Percentiles rank a stretch among this genome's conserved stretches.
phyloP scores from a whole-genome alignment of 2,329 filamentous ascomycete genomes.

The Neonectria neomacrospora region DNA sequence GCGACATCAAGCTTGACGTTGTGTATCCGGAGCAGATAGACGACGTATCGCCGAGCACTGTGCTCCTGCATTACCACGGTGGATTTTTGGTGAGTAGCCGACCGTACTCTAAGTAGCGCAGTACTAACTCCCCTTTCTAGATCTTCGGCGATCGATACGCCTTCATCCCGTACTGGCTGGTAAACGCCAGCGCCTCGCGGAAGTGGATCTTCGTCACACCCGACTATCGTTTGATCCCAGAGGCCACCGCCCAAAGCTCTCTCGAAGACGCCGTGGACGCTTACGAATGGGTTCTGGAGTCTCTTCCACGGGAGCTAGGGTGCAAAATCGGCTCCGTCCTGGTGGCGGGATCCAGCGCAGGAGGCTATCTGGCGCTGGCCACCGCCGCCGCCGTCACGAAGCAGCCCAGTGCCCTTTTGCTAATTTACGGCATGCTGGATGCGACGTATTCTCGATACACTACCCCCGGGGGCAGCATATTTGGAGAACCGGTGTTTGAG shows the following conservation, averaged over 20 bases:
- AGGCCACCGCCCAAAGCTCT: slow-evolving; percentile 33
- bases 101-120: not conserved
- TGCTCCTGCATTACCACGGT: slow-evolving; percentile 38
- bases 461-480: slow-evolving; percentile 30
- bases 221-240: slow-evolving; percentile 39
- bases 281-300: slow-evolving; percentile 35
- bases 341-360: slow-evolving; percentile 37
- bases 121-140: slow-evolving; percentile 10
- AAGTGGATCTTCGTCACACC: slow-evolving; percentile 41
- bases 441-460: slow-evolving; percentile 25
- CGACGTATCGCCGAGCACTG: slow-evolving; percentile 16
- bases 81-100: slow-evolving; percentile 32
- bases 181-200: slow-evolving; percentile 31
- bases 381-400: slow-evolving; percentile 12
- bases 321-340: slow-evolving; percentile 27
- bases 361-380: slow-evolving; percentile 33
- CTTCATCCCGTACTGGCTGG: slow-evolving; percentile 35
- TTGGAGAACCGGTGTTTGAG: slow-evolving; percentile 24
- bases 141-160: slow-evolving; percentile 39
- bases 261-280: slow-evolving; percentile 35
- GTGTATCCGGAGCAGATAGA: slow-evolving; percentile 30
- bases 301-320: slow-evolving; percentile 15
- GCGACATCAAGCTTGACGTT: slow-evolving; percentile 32
- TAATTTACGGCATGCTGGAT: slow-evolving; percentile 39
- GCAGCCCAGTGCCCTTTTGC: slow-evolving; percentile 29